A percentile compares a stretch with the other conserved stretches of the same genome.
phyloP scores from a whole-genome alignment of 441 rosid species.

The Adansonia madagascariensis region DNA sequence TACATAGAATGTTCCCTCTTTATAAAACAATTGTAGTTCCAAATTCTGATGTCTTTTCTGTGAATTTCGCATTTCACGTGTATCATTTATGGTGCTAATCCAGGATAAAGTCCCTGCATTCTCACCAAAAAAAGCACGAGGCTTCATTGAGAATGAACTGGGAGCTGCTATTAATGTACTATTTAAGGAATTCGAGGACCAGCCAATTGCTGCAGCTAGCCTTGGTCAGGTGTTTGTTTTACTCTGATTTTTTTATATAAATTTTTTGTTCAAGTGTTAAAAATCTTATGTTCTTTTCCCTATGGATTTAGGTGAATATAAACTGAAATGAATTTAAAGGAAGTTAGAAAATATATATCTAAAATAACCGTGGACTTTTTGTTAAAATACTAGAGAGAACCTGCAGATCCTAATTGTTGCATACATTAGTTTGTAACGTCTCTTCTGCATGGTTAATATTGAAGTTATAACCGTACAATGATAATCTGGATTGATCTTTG shows the following conservation, averaged over 20 bases:
- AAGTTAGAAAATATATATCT: neutral
- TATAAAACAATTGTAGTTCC: slow-evolving; percentile 10
- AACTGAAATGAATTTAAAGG: neutral
- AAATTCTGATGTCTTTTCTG: slow-evolving; percentile 12
- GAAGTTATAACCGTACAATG: neutral
- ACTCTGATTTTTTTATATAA: neutral
- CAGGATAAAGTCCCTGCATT: slow-evolving; percentile 95
- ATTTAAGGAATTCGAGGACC: slow-evolving; percentile 85
- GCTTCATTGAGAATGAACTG: slow-evolving; percentile 71
- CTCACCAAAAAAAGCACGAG: slow-evolving; percentile 77
- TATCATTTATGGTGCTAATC: slow-evolving; percentile 11
- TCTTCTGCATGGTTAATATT: neutral
- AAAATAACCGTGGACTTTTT: neutral
- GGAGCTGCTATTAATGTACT: slow-evolving; percentile 73
- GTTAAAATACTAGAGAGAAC: slow-evolving; percentile 11
- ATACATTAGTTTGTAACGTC: slow-evolving; percentile 1
- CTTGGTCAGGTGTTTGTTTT: slow-evolving; percentile 93
- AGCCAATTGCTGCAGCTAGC: slow-evolving; percentile 98
- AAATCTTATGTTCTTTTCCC: neutral
- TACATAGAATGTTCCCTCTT: neutral
- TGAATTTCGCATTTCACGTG: slow-evolving; percentile 11
- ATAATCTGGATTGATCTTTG: neutral
- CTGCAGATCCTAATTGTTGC: neutral
- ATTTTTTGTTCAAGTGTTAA: neutral
- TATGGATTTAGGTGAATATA: neutral